These are phyloP conservation scores for Naganishia friedmannii DNA, from an alignment of 768 basidiomycete genomes.

Conservation along the genomic window DNA sequence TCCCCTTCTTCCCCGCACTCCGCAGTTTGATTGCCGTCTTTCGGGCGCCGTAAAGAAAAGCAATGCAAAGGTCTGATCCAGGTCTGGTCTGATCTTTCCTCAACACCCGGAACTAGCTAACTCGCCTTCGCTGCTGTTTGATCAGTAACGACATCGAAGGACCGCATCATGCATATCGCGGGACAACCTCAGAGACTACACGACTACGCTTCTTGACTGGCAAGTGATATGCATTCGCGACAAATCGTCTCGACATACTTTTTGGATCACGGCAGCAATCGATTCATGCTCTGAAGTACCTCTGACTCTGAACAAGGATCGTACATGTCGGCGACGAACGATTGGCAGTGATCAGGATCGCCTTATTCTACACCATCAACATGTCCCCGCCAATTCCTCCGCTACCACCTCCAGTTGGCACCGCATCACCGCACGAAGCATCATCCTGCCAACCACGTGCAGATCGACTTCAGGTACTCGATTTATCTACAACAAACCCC, in stretches of 20 bases:
- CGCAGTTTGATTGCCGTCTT: too few species aligned
- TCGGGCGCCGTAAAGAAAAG: too few species aligned
- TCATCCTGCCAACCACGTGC: neutral
- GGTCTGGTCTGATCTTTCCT: too few species aligned
- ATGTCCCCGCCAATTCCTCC: neutral
- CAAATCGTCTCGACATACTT: neutral
- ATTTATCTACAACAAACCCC: slow-evolving; percentile 13
- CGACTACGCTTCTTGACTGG: neutral
- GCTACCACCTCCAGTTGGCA: neutral
- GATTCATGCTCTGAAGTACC: neutral
- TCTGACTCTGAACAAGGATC: neutral
- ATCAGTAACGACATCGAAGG: too few species aligned
- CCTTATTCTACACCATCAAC: neutral
- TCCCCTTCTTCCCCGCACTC: too few species aligned
- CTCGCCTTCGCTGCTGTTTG: too few species aligned
- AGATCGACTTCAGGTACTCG: neutral
- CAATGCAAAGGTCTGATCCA: too few species aligned
- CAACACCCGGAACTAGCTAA: too few species aligned
- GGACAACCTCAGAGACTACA: neutral
- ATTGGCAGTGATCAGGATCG: neutral
- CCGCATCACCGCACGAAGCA: neutral
- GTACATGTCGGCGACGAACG: neutral
- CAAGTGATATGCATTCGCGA: neutral
- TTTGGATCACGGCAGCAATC: neutral
- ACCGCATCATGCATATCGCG: too few species aligned